A percentile compares a stretch with the other conserved stretches of the same genome.
phyloP scores from a whole-genome alignment of 2,329 filamentous ascomycete genomes.

The Alternaria viburni region DNA sequence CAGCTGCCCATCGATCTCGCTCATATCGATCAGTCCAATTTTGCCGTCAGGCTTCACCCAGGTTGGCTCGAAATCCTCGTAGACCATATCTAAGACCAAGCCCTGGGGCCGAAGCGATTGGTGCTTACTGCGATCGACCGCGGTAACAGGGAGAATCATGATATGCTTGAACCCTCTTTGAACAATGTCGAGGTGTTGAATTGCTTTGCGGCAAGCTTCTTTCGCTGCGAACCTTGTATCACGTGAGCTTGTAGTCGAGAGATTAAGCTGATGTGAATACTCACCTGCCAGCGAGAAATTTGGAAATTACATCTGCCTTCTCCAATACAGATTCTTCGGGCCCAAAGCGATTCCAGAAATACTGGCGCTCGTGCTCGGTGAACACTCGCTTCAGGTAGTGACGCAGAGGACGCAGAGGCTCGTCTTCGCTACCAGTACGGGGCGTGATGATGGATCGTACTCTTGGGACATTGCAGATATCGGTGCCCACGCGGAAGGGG shows the following conservation, averaged over 20 bases:
- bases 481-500: conserved; percentile 75
- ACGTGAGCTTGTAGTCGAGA: conserved; percentile 5
- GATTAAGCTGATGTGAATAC: background rate
- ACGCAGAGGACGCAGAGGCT: conserved; percentile 11
- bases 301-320: conserved; percentile 25
- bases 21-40: conserved; percentile 3
- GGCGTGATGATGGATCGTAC: conserved; percentile 64
- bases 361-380: conserved; percentile 40
- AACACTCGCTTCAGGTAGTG: conserved; percentile 34
- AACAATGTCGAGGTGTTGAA: conserved; percentile 29
- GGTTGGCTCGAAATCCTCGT: background rate
- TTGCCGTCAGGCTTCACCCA: background rate
- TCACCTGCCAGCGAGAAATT: conserved; percentile 47
- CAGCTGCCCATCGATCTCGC: conserved; percentile 52
- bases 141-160: conserved; percentile 44
- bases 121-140: background rate
- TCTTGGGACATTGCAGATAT: conserved; percentile 75
- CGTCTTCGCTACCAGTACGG: conserved; percentile 6
- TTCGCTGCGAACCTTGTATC: conserved; percentile 56
- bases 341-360: conserved; percentile 40
- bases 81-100: conserved; percentile 31
- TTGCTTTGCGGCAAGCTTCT: conserved; percentile 58
- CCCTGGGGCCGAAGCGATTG: conserved; percentile 31
- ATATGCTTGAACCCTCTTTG: conserved; percentile 45
- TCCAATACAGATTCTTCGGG: conserved; percentile 6